These are phyloP conservation scores for Macrophomina phaseolina DNA, from an alignment of 2,329 filamentous ascomycete species.

Conservation along the genomic window DNA sequence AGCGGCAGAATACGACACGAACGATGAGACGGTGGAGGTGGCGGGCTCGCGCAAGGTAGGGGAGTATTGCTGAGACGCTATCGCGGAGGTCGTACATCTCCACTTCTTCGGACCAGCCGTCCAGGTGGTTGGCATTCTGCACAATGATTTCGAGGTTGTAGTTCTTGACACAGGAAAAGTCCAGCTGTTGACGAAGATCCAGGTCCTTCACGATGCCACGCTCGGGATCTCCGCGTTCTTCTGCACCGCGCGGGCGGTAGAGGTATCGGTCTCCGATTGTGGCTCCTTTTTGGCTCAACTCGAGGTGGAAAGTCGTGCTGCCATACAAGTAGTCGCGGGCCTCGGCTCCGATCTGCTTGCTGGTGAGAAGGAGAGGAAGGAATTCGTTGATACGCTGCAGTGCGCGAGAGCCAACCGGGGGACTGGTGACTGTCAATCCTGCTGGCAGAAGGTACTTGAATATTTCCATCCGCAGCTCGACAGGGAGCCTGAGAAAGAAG, in stretches of 20 bases:
- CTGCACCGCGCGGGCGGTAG: slow-evolving; percentile 37
- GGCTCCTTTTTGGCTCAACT: slow-evolving; percentile 40
- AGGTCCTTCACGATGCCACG: slow-evolving; percentile 32
- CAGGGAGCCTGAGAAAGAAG: slow-evolving; percentile 40
- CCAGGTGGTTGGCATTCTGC: slow-evolving; percentile 31
- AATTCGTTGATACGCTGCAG: not conserved
- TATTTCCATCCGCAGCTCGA: slow-evolving; percentile 40
- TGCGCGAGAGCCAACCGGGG: not conserved
- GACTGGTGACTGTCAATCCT: slow-evolving; percentile 30
- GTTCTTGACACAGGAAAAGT: slow-evolving; percentile 40
- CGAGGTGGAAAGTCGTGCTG: slow-evolving; percentile 38
- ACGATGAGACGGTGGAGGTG: slow-evolving; percentile 40
- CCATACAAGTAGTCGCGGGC: slow-evolving; percentile 39
- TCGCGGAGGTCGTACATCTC: slow-evolving; percentile 44
- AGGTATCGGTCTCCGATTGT: slow-evolving; percentile 42
- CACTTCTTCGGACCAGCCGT: slow-evolving; percentile 42
- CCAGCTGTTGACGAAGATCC: slow-evolving; percentile 37
- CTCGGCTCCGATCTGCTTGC: slow-evolving; percentile 37
- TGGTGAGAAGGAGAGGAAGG: slow-evolving; percentile 35
- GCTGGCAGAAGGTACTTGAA: slow-evolving; percentile 40
- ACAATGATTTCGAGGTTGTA: slow-evolving; percentile 41
- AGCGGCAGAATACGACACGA: slow-evolving; percentile 36
- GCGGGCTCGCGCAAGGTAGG: slow-evolving; percentile 29
- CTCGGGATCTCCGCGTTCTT: slow-evolving; percentile 34
- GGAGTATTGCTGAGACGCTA: slow-evolving; percentile 12